Base-by-base conservation (phyloP, 352 stramenopile genomes). In the Peronosclerospora sorghi region DNA sequence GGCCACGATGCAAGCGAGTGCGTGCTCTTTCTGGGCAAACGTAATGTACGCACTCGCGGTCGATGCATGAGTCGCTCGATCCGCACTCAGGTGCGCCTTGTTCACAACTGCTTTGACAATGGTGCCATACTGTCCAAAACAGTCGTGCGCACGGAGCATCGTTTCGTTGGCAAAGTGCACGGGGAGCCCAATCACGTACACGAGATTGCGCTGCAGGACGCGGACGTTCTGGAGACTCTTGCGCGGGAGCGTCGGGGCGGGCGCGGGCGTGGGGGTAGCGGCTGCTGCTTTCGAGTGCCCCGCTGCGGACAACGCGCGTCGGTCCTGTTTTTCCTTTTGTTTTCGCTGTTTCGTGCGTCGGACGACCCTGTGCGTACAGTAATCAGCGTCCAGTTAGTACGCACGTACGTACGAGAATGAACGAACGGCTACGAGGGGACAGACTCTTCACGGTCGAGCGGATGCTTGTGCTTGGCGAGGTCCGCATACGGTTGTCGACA, bases 401-500 rank as follows among this genome's bases (percentile, higher is more conserved):
- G 47, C 18, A 36, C 8, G 41, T 34, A 15, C 26, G 41, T 35
- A 30, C 12, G 47, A 35, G 41, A 45, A 34, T 3, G 6, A 3
- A 15, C 28, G 13, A 17, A n/a, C n/a, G n/a, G n/a, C n/a, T n/a
- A n/a, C n/a, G n/a, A n/a, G n/a, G n/a, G n/a, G n/a, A 65, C 72
- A 47, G 46, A 95, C 73, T 97, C 93, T 62, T 98, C 86, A 41
- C 94, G 89, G 67, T 98, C 93, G 35, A 98, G 88, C 67, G 71
- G 96, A 75, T 68, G 73, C 49, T 86, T 88, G 43, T 87, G 73
- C 56, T 91, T 91, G n/a, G 75, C 78, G 10, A 88, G 60, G 54
- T 98, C 91, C 18, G 91, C 76, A 59, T 99, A 99, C 10, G 94
- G 87, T 41, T 87, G 92, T n/a, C 96, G 85, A 61, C 96, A 99